Evolutionary conservation across 2,329 filamentous ascomycete genomes (phyloP).

Genomic region (Penicillium polonicum): DNA sequence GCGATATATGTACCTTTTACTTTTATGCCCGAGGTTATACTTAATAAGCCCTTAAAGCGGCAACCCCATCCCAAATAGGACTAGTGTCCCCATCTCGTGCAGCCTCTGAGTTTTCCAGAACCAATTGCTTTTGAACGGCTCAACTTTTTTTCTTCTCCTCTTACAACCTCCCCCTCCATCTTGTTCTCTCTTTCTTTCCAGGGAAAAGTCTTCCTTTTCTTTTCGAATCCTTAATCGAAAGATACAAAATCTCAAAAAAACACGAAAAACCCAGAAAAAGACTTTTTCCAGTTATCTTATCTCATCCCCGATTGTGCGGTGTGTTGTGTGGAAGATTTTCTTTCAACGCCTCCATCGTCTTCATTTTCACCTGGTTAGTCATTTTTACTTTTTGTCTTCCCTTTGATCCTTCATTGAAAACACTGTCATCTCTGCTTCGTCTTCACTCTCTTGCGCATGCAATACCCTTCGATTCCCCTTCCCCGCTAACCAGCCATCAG

Average conservation of each 20-base stretch:
- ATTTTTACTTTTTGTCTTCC: slow-evolving; percentile 11
- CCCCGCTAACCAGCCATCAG: slow-evolving; percentile 6
- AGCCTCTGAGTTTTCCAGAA: slow-evolving; percentile 38
- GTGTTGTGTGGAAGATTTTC: slow-evolving; percentile 31
- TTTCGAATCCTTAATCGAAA: slow-evolving; percentile 36
- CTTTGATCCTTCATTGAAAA: background rate
- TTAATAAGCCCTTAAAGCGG: slow-evolving; percentile 22
- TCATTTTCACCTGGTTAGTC: slow-evolving; percentile 22
- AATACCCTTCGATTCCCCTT: background rate
- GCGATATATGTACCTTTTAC: background rate
- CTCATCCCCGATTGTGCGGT: slow-evolving; percentile 34
- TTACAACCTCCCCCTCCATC: slow-evolving; percentile 18
- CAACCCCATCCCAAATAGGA: slow-evolving; percentile 16
- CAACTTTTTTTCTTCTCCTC: slow-evolving; percentile 31
- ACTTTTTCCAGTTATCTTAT: slow-evolving; percentile 30
- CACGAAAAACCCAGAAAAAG: slow-evolving; percentile 41
- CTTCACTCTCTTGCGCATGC: background rate
- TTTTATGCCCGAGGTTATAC: slow-evolving; percentile 1
- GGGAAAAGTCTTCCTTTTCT: slow-evolving; percentile 30
- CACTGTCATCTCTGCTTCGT: background rate
- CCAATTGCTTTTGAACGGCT: slow-evolving; percentile 25
- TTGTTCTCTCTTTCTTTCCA: slow-evolving; percentile 27
- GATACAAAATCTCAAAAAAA: slow-evolving; percentile 39
- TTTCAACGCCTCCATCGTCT: slow-evolving; percentile 28
- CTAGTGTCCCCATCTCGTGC: slow-evolving; percentile 25